Evolutionary conservation across 2,329 filamentous ascomycete genomes (phyloP), one percentile per base, ranked within the genome.

Genomic region (Fusarium setosum): DNA sequence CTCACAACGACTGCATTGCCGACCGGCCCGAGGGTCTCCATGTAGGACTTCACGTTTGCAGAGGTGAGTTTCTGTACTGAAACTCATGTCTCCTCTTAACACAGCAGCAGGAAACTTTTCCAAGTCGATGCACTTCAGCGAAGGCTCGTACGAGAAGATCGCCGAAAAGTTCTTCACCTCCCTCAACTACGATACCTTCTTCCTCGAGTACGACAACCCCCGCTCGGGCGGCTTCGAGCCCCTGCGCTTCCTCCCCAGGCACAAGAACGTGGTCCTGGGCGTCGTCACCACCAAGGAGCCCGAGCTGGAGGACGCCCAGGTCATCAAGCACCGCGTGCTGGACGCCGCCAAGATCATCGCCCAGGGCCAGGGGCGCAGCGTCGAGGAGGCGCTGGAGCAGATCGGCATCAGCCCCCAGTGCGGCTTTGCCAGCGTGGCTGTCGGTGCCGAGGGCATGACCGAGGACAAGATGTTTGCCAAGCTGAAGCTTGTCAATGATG

Each of bases 391-490:
- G 2, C 78, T 93, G 52, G 80, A 87, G 72, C 84, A 87, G 65
- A 80, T 93, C 23, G 88, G 88, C 41, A 86, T 92, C 24, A 90
- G 87, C 73, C 89, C 90, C 4, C 89, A 92, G 79, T 91, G 88
- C 73, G 89, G 88, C 1, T 90, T 91, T 74, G 90, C 90, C 4
- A 91, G 88, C 69, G 89, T 92, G 70, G 84, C 87, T 15, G 83
- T 89, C 64, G 90, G 89, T 7, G 78, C 77, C 1, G 91, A 93
- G 72, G 82, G 85, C 34, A 84, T 92, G 70, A 86, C 85, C 2
- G 84, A 85, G 71, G 84, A 90, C 32, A 90, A 88, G 69, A 92
- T 92, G 90, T 83, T 88, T 76, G 86, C 84, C 71, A 93, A 92
- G 81, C 76, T 93, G 71, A 84, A 87, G 79, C 79, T 93, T 58